Conservation (phyloP, 2,329 filamentous ascomycete species). For the Epichloe aotearoae region DNA sequence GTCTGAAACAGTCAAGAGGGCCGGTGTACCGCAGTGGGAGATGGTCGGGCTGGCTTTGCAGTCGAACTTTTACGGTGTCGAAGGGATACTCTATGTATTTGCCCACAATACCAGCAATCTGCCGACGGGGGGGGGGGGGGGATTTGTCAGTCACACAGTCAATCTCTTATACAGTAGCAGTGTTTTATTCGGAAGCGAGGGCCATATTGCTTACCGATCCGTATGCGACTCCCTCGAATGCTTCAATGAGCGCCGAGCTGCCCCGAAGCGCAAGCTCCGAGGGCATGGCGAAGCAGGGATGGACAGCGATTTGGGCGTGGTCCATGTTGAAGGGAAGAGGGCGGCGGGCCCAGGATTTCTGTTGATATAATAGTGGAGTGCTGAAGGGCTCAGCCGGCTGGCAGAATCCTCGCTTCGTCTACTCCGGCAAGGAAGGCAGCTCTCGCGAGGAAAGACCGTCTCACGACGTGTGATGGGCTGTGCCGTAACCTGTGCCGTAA, state of each 20-base stretch:
- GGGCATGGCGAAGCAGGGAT: slow-evolving; percentile 10
- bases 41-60: slow-evolving; percentile 87
- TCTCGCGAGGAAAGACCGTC: not conserved
- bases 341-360: not conserved
- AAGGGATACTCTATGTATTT: slow-evolving; percentile 99
- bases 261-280: slow-evolving; percentile 17
- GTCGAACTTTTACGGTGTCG: slow-evolving; percentile 92
- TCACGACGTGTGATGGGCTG: not conserved
- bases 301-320: slow-evolving; percentile 17
- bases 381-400: not conserved
- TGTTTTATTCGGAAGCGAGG: not conserved
- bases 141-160: not conserved
- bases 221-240: slow-evolving; percentile 74
- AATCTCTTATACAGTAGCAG: not conserved
- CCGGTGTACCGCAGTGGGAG: slow-evolving; percentile 72
- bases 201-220: slow-evolving; percentile 53
- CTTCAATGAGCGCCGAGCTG: slow-evolving; percentile 42
- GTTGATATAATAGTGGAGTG: no score
- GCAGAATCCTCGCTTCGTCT: slow-evolving; percentile 1
- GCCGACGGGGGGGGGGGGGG: not conserved
- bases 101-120: slow-evolving; percentile 74
- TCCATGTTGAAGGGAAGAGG: slow-evolving; percentile 14
- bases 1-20: slow-evolving; percentile 83
- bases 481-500: not conserved
- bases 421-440: slow-evolving; percentile 1